A percentile compares a stretch with the other conserved stretches of the same genome.
phyloP scores from a whole-genome alignment of 345 rosid genomes.

The Brassica nigra region DNA sequence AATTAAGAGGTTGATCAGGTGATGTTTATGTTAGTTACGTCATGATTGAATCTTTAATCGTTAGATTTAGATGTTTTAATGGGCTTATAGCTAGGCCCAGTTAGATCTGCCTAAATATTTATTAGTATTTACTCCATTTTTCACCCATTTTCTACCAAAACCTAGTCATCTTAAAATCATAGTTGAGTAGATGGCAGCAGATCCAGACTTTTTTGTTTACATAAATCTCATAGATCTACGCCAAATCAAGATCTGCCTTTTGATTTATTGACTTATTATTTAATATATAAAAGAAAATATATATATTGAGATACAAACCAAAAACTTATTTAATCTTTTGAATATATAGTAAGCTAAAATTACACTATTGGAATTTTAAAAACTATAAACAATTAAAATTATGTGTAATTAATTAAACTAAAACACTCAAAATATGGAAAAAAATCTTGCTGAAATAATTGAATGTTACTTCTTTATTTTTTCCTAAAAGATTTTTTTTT shows the following conservation, averaged over 20 bases:
- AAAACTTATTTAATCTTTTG: neutral
- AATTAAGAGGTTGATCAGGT: slow-evolving; percentile 27
- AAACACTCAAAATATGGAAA: neutral
- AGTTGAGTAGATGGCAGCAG: slow-evolving; percentile 22
- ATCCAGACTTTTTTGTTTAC: neutral
- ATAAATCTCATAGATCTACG: slow-evolving; percentile 19
- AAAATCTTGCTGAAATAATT: neutral
- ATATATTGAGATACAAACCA: neutral
- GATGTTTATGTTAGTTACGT: slow-evolving; percentile 1
- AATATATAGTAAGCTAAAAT: neutral
- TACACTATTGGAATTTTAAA: neutral
- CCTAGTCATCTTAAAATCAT: slow-evolving; percentile 4
- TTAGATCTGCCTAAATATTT: slow-evolving; percentile 6
- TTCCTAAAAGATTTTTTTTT: neutral
- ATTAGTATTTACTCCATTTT: slow-evolving; percentile 2
- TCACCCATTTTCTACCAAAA: slow-evolving; percentile 10
- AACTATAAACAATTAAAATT: neutral
- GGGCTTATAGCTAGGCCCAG: slow-evolving; percentile 32
- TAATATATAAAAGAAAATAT: neutral
- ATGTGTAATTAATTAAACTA: neutral
- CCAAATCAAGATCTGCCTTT: slow-evolving; percentile 18
- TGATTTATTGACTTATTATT: neutral
- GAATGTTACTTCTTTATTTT: neutral
- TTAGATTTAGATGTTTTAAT: neutral
- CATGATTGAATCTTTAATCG: slow-evolving; percentile 14